A percentile compares a stretch with the other conserved stretches of the same genome.
Evolutionary conservation across 2,329 filamentous ascomycete species (phyloP).

Genomic region (Cyclaneusma minus): DNA sequence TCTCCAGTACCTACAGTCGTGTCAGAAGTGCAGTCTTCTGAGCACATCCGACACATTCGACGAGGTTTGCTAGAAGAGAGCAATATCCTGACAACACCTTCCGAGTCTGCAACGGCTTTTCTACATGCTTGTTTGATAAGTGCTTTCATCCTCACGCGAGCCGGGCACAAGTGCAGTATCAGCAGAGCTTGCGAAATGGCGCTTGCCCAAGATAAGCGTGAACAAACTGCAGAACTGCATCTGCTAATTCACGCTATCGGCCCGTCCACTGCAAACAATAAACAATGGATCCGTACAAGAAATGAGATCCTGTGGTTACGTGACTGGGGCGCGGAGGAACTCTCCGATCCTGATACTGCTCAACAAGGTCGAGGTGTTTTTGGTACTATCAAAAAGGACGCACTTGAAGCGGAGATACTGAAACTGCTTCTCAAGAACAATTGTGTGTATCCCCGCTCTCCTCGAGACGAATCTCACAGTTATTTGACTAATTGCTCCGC

Average conservation of each 20-base stretch:
- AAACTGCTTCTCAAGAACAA: constrained; percentile 46
- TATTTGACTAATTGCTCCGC: constrained; percentile 3
- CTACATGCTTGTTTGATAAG: constrained; percentile 48
- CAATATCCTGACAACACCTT: constrained; percentile 51
- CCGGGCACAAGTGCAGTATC: constrained; percentile 32
- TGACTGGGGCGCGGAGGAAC: constrained; percentile 46
- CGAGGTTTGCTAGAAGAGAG: constrained; percentile 38
- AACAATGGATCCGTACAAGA: constrained; percentile 44
- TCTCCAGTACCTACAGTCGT: constrained; percentile 22
- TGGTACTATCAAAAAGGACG: constrained; percentile 41
- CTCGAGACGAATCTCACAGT: constrained; percentile 1
- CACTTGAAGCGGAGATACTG: constrained; percentile 56
- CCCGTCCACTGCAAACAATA: constrained; percentile 36
- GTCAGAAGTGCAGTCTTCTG: constrained; percentile 21
- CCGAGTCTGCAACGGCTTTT: constrained; percentile 35
- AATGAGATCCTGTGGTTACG: constrained; percentile 58
- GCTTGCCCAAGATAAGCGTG: constrained; percentile 44
- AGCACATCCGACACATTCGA: constrained; percentile 29
- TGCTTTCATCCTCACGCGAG: constrained; percentile 36
- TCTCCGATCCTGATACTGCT: constrained; percentile 15
- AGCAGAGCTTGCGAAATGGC: constrained; percentile 44
- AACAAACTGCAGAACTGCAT: constrained; percentile 44
- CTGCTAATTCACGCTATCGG: constrained; percentile 40
- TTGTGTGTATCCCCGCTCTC: constrained; percentile 1
- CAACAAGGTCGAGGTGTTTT: constrained; percentile 32